phyloP scores from a whole-genome alignment of 2,329 filamentous ascomycete species.

The Neurospora sp. region DNA sequence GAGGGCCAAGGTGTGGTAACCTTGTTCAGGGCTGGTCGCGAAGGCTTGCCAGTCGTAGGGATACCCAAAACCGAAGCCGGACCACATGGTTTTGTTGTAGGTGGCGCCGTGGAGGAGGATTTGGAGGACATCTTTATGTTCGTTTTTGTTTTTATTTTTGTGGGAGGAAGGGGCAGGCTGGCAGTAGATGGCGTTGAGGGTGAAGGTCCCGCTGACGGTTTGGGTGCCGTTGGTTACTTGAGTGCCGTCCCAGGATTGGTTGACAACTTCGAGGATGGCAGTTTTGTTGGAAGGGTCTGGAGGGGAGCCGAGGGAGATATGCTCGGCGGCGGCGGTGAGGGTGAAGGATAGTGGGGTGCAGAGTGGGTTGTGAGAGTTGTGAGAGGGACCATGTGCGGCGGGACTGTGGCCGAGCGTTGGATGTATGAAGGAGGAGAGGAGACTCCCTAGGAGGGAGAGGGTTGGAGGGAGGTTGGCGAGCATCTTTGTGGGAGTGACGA shows the following conservation, averaged over 20 bases:
- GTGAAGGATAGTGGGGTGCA: conserved; percentile 7
- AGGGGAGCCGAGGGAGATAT: conserved; percentile 5
- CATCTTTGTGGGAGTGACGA: neutral
- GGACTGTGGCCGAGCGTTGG: neutral
- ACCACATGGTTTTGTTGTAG: conserved; percentile 12
- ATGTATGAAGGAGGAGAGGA: neutral
- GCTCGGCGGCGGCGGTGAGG: conserved; percentile 4
- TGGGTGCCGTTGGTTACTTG: conserved; percentile 3
- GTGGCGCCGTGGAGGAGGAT: conserved; percentile 13
- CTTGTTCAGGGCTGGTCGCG: conserved; percentile 3
- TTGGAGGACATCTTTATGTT: conserved; percentile 1
- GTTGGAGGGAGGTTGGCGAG: neutral
- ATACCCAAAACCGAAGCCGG: conserved; percentile 5
- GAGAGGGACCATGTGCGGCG: too few relatives aligned
- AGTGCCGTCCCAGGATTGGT: conserved; percentile 3
- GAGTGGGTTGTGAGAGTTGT: neutral
- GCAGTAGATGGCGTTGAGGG: conserved; percentile 11
- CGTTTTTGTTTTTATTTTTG: neutral
- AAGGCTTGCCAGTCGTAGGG: conserved; percentile 9
- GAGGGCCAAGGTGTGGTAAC: conserved; percentile 11
- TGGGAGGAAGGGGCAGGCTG: neutral
- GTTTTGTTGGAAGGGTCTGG: conserved; percentile 6
- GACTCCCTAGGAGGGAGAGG: neutral
- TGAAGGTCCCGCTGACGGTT: conserved; percentile 6
- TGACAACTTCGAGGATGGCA: conserved; percentile 3